Base-by-base conservation (phyloP, 768 basidiomycete genomes). In the Rickenella mellea region DNA sequence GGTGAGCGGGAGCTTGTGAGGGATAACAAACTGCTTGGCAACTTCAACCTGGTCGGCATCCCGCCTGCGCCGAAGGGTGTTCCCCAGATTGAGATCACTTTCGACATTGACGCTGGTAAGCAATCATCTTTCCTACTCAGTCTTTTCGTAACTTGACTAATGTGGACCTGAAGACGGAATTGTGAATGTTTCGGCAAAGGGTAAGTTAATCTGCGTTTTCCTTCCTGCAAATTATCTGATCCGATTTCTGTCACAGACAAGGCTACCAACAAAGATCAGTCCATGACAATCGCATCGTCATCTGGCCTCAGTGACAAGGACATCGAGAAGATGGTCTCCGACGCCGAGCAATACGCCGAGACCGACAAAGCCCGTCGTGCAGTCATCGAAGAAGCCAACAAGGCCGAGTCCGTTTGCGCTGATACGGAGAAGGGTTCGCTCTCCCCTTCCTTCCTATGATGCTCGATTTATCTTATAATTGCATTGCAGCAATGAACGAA, bases 31-130 rank as follows among this genome's bases (percentile, higher is more conserved):
- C 68, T 97, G 6, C 83, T 99, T 44, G 96, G 96, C 48, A 94
- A 97, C 73, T 99, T 99, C 83, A 96, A 97, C 69, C 86, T 99
- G 47, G 90, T 93, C 46, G 96, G 94, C 40, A 92, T 99, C 44
- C 94, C 96, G 39, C 86, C 85, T 32, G 81, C 82, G 27, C 81
- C 80, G 51, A 83, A 83, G 64, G 80, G 80, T 59, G 78, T 87
- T 45, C 85, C 86, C 51, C 85, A 88, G 60, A 84, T 90, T 46
- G 81, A 85, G 58, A 87, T 89, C 61, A 84, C 83, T 45, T 88
- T 99, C 59, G 96, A 98, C 65, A 99, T 99, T 46, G 94, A 97
- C 59, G 93, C 91, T 51, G 88, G 85, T 80, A 55, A 31, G 76
- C 63, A 7, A 31, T 25, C 21, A 20, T 25, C 22, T 5, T 19